A percentile compares a stretch with the other conserved stretches of the same genome.
Conservation (phyloP, 2,329 filamentous ascomycete genomes). For the Blumeria hordei region DNA sequence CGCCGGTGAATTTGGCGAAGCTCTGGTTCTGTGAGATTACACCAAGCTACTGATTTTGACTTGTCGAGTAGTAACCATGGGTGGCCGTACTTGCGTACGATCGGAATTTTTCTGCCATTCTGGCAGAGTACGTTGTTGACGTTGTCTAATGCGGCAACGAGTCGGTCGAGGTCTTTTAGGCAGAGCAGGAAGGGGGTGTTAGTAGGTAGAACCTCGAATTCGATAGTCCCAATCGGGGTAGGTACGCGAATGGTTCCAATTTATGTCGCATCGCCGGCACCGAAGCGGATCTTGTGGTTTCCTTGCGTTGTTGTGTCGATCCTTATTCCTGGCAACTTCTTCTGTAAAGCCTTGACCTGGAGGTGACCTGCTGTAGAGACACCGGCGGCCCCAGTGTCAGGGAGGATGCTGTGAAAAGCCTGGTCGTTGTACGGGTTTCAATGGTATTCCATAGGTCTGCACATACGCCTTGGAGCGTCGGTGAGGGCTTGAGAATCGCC, state of each 20-base stretch:
- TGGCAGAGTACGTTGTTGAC: not conserved
- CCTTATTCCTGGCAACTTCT: not conserved
- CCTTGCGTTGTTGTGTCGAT: not conserved
- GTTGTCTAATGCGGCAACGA: not conserved
- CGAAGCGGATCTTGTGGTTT: not conserved
- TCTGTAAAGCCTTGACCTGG: not conserved
- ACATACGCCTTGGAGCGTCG: no score
- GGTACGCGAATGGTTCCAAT: not conserved
- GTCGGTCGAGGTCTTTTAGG: not conserved
- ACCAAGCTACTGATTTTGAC: not conserved
- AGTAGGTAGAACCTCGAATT: not conserved
- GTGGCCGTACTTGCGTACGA: not conserved
- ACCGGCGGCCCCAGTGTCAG: constrained; percentile 1
- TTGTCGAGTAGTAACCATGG: not conserved
- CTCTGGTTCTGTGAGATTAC: not conserved
- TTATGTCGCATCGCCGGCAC: not conserved
- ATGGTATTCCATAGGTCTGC: no score
- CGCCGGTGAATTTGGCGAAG: not conserved
- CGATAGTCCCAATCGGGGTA: not conserved
- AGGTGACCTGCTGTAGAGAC: not conserved
- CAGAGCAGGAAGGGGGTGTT: not conserved
- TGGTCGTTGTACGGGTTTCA: not conserved
- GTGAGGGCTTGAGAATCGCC: no score
- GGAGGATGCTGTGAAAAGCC: not conserved
- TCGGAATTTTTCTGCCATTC: not conserved